Percentiles rank a stretch among this genome's conserved stretches.
Evolutionary conservation across 768 basidiomycete species (phyloP).

Genomic region (Coprinopsis strossmayeri): DNA sequence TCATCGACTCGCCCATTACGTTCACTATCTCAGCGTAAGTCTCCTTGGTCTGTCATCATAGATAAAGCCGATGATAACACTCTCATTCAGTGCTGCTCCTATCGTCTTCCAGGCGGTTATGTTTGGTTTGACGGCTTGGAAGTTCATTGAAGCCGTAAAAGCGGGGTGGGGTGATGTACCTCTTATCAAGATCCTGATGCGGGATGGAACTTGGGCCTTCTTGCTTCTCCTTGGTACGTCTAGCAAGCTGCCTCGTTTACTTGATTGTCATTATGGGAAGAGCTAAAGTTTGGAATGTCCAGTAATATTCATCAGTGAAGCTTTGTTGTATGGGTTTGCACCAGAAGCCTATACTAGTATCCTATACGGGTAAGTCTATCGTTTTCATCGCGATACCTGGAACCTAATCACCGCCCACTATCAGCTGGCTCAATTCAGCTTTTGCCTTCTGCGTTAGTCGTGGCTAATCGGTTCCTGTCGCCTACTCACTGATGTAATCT

Average conservation of each 20-base stretch:
- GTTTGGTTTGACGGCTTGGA: constrained; percentile 30
- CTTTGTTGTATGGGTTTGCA: background rate
- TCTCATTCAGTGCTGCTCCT: constrained; percentile 18
- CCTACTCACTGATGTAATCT: background rate
- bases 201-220: constrained; percentile 42
- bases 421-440: constrained; percentile 2
- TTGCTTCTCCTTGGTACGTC: constrained; percentile 30
- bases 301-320: constrained; percentile 2
- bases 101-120: constrained; percentile 33
- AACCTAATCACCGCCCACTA: background rate
- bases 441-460: constrained; percentile 5
- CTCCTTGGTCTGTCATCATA: no score
- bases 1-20: constrained; percentile 19
- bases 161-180: constrained; percentile 36
- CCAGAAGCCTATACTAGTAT: constrained; percentile 1
- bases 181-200: constrained; percentile 31
- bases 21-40: constrained; percentile 27
- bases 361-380: background rate
- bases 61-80: background rate
- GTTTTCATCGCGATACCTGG: background rate
- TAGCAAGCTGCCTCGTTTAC: background rate
- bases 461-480: constrained; percentile 22
- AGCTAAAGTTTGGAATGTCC: background rate
- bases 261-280: background rate
- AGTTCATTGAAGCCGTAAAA: constrained; percentile 27